Conservation (phyloP, 805 yeast species). For the Kazachstania africana region DNA sequence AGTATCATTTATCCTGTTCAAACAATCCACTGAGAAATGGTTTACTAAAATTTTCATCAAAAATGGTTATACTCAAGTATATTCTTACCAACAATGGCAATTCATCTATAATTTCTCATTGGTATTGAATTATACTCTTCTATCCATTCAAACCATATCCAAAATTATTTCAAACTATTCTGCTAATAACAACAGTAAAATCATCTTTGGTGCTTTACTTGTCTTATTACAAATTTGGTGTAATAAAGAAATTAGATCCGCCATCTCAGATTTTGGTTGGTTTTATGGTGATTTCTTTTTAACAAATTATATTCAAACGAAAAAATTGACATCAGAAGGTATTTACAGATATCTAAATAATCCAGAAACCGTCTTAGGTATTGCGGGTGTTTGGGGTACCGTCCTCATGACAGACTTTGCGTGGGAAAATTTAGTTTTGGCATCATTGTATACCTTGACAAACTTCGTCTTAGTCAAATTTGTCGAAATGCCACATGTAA, state of each 20-base stretch:
- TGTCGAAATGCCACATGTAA: conserved; percentile 71
- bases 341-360: conserved; percentile 72
- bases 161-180: conserved; percentile 18
- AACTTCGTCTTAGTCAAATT: conserved; percentile 58
- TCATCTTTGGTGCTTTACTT: conserved; percentile 48
- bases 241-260: conserved; percentile 51
- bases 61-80: conserved; percentile 50
- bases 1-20: conserved; percentile 39
- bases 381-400: conserved; percentile 68
- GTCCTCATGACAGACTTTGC: conserved; percentile 48
- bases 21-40: conserved; percentile 48
- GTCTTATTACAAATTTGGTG: conserved; percentile 57
- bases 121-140: conserved; percentile 46
- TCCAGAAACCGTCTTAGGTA: conserved; percentile 71
- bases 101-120: conserved; percentile 42
- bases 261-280: conserved; percentile 82
- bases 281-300: conserved; percentile 78
- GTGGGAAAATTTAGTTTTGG: conserved; percentile 35
- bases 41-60: conserved; percentile 57
- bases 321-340: conserved; percentile 60
- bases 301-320: conserved; percentile 37
- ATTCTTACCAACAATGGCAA: conserved; percentile 67
- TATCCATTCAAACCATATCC: conserved; percentile 29
- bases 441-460: conserved; percentile 54
- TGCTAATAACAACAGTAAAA: conserved; percentile 14